Conservation (phyloP, 306 rosid species). For the Vigna angularis region DNA sequence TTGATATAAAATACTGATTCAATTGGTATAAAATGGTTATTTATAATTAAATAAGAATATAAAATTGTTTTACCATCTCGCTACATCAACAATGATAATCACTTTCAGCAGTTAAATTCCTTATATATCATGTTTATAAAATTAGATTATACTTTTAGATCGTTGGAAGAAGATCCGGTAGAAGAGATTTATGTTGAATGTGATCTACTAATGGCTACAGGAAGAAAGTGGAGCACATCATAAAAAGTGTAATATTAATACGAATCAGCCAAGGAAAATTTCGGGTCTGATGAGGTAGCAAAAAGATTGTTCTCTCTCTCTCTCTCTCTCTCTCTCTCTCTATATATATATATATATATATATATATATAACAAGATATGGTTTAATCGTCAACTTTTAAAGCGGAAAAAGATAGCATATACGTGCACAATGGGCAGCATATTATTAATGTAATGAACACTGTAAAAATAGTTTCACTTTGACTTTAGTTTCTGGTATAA, state of each 20-base stretch:
- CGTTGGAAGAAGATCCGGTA: background rate
- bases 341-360: no score
- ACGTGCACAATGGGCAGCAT: slow-evolving; percentile 7
- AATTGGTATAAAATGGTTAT: no score
- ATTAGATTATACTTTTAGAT: background rate
- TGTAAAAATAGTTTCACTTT: background rate
- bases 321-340: no score
- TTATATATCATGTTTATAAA: background rate
- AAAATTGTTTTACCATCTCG: background rate
- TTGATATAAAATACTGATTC: no score
- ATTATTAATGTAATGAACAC: background rate
- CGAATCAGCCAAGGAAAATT: slow-evolving; percentile 1
- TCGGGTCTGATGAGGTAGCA: background rate
- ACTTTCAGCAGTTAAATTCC: background rate
- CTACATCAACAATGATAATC: background rate
- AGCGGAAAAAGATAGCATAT: background rate
- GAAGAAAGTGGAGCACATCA: slow-evolving; percentile 39
- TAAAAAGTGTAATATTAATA: slow-evolving; percentile 14
- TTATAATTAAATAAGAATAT: no score
- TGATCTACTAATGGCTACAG: background rate
- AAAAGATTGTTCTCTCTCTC: no score
- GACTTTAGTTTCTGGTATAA: background rate
- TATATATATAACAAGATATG: background rate
- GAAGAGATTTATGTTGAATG: background rate
- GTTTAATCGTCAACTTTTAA: slow-evolving; percentile 14